Conservation (phyloP, 139 green algal genomes). For the Asterochloris erici region DNA sequence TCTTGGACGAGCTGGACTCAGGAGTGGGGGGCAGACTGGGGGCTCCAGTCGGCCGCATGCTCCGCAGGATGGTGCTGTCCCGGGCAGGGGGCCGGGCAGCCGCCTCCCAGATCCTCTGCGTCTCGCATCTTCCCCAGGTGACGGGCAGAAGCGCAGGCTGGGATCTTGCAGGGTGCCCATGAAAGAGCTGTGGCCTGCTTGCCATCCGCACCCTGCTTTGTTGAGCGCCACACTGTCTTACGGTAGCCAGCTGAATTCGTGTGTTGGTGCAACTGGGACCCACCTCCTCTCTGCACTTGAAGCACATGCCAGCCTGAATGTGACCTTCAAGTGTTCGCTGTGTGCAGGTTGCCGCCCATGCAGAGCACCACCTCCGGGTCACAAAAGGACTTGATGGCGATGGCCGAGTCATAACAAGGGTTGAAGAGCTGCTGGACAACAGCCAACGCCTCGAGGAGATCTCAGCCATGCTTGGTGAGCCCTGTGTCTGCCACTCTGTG, state of each 20-base stretch:
- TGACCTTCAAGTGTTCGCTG: not conserved
- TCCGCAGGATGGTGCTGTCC: slow-evolving; percentile 51
- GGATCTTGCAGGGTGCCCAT: not conserved
- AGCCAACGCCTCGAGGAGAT: slow-evolving; percentile 54
- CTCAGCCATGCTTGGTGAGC: slow-evolving; percentile 64
- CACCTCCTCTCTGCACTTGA: not conserved
- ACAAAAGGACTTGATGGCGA: slow-evolving; percentile 35
- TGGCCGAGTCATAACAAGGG: slow-evolving; percentile 41
- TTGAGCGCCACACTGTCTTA: not conserved
- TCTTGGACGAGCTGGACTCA: slow-evolving; percentile 82
- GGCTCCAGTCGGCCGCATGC: slow-evolving; percentile 49
- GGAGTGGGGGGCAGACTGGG: slow-evolving; percentile 70
- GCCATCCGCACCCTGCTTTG: not conserved
- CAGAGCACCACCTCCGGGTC: slow-evolving; percentile 64
- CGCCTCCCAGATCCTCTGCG: slow-evolving; percentile 71
- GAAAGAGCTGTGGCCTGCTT: not conserved
- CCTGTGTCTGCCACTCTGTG: not conserved
- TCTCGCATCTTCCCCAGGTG: slow-evolving; percentile 80
- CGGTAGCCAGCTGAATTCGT: too few species aligned
- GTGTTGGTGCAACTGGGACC: not conserved
- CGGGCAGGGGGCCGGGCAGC: not conserved
- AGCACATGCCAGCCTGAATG: not conserved
- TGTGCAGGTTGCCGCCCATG: slow-evolving; percentile 70
- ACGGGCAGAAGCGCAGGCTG: not conserved
- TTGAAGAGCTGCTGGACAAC: slow-evolving; percentile 32